Conservation (phyloP, 1,284 basidiomycete genomes). For the Neonothopanus nambi region DNA sequence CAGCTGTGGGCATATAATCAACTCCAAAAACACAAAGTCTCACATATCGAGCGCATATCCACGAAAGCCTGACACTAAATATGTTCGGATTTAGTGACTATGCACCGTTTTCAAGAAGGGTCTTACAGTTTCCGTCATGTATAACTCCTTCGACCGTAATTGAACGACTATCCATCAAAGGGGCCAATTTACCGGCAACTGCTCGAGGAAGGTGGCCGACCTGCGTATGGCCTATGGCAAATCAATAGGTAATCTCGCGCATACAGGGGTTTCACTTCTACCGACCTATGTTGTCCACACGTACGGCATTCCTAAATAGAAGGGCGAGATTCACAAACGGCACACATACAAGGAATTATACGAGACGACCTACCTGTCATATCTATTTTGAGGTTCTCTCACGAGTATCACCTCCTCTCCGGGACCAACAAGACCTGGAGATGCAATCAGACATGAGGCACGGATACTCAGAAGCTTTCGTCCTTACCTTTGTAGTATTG, state of each 20-base stretch:
- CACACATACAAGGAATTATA: no score
- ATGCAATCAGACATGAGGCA: conserved; percentile 3
- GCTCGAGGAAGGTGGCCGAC: conserved; percentile 77
- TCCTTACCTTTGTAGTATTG: conserved; percentile 73
- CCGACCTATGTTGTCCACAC: conserved; percentile 70
- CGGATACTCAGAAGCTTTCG: not conserved
- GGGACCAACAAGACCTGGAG: conserved; percentile 67
- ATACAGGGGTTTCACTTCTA: not conserved
- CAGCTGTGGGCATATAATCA: conserved; percentile 6
- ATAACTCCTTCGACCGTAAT: conserved; percentile 79
- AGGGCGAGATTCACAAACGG: conserved; percentile 12
- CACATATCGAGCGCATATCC: conserved; percentile 64
- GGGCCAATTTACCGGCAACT: conserved; percentile 63
- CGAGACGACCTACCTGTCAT: conserved; percentile 64
- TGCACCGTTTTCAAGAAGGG: not conserved
- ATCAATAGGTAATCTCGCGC: not conserved
- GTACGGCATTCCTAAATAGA: conserved; percentile 63
- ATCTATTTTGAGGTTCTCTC: conserved; percentile 68
- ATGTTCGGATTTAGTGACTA: not conserved
- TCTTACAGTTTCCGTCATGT: conserved; percentile 70
- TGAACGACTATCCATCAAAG: conserved; percentile 63
- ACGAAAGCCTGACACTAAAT: conserved; percentile 42
- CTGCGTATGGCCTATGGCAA: conserved; percentile 47
- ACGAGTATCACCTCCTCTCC: conserved; percentile 78
- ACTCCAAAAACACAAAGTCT: conserved; percentile 21